Evolutionary conservation across 2,329 filamentous ascomycete species (phyloP), one percentile per base, ranked within the genome.

Genomic region (Talaromyces sp.): DNA sequence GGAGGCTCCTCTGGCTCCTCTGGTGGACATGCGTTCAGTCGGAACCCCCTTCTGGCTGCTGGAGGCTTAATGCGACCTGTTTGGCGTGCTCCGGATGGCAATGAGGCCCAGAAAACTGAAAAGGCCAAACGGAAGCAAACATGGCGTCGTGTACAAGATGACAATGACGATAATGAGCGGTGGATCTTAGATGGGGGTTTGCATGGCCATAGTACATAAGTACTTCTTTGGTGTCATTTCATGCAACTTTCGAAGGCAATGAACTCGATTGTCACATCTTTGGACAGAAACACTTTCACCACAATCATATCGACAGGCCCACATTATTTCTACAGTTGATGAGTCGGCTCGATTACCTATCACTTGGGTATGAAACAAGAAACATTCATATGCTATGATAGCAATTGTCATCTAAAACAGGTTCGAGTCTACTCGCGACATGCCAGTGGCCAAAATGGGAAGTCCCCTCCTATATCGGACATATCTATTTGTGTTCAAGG

Each of bases 61-160:
- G 74, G 75, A 20, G 75, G 75, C 13, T 62, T 78, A 22, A 69
- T 77, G 49, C 70, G 76, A 43, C 76, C 76, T 24, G 64, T 77
- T 3, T 78, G 76, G 76, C 75, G 75, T 48, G 63, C 69, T 3
- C 60, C 68, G 1, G 68, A 69, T 20, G 66, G 62, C 3, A 64
- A 67, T 37, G 49, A 55, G 19, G 41, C 35, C 3, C 65, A 67
- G 7, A 52, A 55, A 33, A 52, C 51, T 3, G 66, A 58, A 8
- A 62, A 55, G 16, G 65, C 64, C 27, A 71, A 75, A 52, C 65
- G 65, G 33, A 72, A 69, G 52, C 74, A 75, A 60, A 74, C 73
- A 14, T 78, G 76, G 76, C 68, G 76, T 33, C 69, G 76, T 33
- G 76, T 78, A 17, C 76, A 78, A 55, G 73, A 76, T 57, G 76